A percentile compares a stretch with the other conserved stretches of the same genome.
These are phyloP conservation scores for Clarireedia hainanense DNA, from an alignment of 2,329 filamentous ascomycete genomes.

Conservation along the genomic window DNA sequence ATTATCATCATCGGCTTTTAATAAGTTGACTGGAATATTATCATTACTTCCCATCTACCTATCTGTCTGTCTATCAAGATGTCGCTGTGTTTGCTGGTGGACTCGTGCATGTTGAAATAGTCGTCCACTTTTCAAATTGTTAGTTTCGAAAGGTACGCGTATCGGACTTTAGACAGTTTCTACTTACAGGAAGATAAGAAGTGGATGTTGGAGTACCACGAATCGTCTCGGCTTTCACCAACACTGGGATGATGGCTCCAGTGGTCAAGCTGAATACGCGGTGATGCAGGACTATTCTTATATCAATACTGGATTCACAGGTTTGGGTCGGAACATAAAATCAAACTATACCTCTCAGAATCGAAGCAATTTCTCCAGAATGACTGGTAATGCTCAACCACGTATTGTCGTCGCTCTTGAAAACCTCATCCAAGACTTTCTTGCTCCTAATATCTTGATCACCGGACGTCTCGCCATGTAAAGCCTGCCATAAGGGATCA, in stretches of 20 bases:
- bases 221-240: conserved; percentile 51
- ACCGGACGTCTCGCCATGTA: conserved; percentile 33
- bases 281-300: conserved; percentile 44
- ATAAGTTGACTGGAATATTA: not conserved
- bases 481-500: conserved; percentile 40
- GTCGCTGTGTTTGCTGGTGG: conserved; percentile 5
- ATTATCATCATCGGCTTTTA: not conserved
- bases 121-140: conserved; percentile 2
- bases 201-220: conserved; percentile 3
- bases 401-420: conserved; percentile 41
- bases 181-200: conserved; percentile 1
- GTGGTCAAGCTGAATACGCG: conserved; percentile 52
- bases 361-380: conserved; percentile 45
- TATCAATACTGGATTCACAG: not conserved
- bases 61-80: not conserved
- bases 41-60: not conserved
- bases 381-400: conserved; percentile 55
- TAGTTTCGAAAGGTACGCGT: not conserved
- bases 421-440: conserved; percentile 47
- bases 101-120: conserved; percentile 3
- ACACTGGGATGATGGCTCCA: conserved; percentile 58
- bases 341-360: conserved; percentile 34
- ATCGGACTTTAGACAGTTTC: not conserved
- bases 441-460: conserved; percentile 42
- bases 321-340: not conserved